phyloP scores from a whole-genome alignment of 2,329 filamentous ascomycete species.

The Neocucurbitaria cava region DNA sequence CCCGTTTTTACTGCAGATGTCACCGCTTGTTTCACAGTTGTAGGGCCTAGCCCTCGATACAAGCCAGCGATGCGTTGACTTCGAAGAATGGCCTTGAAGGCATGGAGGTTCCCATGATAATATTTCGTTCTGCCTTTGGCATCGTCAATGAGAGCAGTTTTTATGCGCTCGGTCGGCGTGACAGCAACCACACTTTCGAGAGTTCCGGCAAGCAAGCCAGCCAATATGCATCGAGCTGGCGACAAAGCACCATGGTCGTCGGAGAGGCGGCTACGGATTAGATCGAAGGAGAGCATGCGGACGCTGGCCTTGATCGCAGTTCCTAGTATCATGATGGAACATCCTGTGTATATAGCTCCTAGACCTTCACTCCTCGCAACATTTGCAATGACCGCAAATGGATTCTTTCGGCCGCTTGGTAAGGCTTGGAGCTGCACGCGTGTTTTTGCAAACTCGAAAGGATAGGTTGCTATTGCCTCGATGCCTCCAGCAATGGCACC shows the following conservation, averaged over 20 bases:
- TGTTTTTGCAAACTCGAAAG: constrained; percentile 46
- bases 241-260: constrained; percentile 35
- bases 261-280: constrained; percentile 33
- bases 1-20: constrained; percentile 59
- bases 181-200: constrained; percentile 38
- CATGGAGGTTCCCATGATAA: constrained; percentile 29
- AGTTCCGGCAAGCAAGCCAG: constrained; percentile 36
- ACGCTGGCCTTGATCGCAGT: constrained; percentile 43
- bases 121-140: constrained; percentile 26
- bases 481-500: constrained; percentile 62
- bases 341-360: constrained; percentile 40
- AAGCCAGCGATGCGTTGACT: constrained; percentile 53
- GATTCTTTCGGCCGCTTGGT: constrained; percentile 17
- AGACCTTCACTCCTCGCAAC: constrained; percentile 31
- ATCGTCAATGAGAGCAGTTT: constrained; percentile 44
- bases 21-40: constrained; percentile 58
- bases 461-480: constrained; percentile 59
- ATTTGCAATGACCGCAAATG: constrained; percentile 29
- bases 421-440: constrained; percentile 34
- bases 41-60: constrained; percentile 55
- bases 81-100: constrained; percentile 36
- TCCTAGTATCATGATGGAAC: constrained; percentile 33
- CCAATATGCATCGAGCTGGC: constrained; percentile 31
- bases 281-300: constrained; percentile 41
- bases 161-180: constrained; percentile 41